Evolutionary conservation across 345 rosid species (phyloP).

Genomic region (Brassica incana): DNA sequence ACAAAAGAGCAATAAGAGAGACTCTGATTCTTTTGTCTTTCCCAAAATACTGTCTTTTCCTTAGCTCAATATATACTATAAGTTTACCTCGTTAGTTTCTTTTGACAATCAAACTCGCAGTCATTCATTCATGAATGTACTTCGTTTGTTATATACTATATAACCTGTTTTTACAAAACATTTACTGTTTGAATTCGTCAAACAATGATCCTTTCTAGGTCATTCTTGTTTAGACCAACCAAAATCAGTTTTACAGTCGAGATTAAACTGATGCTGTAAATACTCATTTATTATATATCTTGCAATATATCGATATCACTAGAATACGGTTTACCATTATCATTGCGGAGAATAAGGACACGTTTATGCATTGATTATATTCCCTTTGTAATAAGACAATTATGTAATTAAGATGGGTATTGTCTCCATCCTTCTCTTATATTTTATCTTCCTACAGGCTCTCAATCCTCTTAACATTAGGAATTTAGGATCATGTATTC

Average conservation of each 20-base stretch:
- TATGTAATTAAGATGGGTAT: background rate
- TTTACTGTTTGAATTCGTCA: background rate
- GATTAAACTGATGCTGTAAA: background rate
- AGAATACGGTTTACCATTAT: slow-evolving; percentile 19
- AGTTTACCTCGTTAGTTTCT: slow-evolving; percentile 12
- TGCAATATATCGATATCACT: background rate
- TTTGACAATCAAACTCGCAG: slow-evolving; percentile 9
- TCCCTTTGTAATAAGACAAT: slow-evolving; percentile 24
- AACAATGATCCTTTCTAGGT: background rate
- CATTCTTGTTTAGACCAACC: background rate
- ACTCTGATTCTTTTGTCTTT: slow-evolving; percentile 38
- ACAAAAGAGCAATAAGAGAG: slow-evolving; percentile 29
- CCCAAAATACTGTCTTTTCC: background rate
- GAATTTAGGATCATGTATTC: slow-evolving; percentile 3
- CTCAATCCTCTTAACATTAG: slow-evolving; percentile 30
- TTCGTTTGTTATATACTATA: background rate
- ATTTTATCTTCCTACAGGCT: slow-evolving; percentile 26
- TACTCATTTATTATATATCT: background rate
- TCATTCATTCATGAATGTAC: slow-evolving; percentile 4
- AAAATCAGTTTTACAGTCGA: background rate
- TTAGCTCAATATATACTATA: background rate
- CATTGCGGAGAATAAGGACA: slow-evolving; percentile 23
- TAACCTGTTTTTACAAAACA: background rate
- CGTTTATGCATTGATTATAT: slow-evolving; percentile 17
- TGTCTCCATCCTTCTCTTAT: slow-evolving; percentile 37